Evolutionary conservation across 140 eudicot genomes (phyloP).

Genomic region (Stevia rebaudiana): DNA sequence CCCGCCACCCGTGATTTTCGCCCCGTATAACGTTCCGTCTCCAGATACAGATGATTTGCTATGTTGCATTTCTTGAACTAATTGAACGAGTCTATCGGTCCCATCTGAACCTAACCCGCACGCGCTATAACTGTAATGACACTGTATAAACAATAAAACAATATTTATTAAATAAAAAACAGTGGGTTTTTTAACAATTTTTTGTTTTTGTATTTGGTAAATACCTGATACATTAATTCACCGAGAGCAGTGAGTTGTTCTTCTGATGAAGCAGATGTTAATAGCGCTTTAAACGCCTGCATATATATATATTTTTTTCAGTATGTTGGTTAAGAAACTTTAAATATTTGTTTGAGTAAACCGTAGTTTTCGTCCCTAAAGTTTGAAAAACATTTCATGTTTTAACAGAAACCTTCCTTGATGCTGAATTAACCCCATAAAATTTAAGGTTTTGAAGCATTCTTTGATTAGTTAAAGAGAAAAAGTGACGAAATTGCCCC

Average conservation of each 20-base stretch:
- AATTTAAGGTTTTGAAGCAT: no score
- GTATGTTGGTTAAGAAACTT: background rate
- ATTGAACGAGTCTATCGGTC: conserved; percentile 76
- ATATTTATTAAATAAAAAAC: background rate
- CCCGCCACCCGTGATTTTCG: conserved; percentile 95
- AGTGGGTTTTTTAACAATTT: background rate
- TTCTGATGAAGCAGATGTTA: conserved; percentile 75
- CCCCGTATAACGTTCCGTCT: conserved; percentile 76
- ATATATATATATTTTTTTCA: background rate
- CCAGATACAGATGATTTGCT: conserved; percentile 47
- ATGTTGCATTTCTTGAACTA: conserved; percentile 92
- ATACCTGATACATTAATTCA: conserved; percentile 88
- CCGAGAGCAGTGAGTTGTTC: conserved; percentile 87
- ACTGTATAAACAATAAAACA: conserved; percentile 39
- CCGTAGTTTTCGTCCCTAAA: no score
- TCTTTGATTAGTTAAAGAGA: no score
- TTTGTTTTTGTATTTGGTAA: background rate
- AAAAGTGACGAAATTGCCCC: no score
- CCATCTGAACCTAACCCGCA: conserved; percentile 98
- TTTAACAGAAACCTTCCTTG: no score
- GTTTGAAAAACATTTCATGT: no score
- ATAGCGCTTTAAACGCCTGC: conserved; percentile 90
- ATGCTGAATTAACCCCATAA: no score
- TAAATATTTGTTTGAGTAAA: background rate
- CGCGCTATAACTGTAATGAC: conserved; percentile 91